Evolutionary conservation across 2,329 filamentous ascomycete species (phyloP).

Genomic region (Colletotrichum australisinense): DNA sequence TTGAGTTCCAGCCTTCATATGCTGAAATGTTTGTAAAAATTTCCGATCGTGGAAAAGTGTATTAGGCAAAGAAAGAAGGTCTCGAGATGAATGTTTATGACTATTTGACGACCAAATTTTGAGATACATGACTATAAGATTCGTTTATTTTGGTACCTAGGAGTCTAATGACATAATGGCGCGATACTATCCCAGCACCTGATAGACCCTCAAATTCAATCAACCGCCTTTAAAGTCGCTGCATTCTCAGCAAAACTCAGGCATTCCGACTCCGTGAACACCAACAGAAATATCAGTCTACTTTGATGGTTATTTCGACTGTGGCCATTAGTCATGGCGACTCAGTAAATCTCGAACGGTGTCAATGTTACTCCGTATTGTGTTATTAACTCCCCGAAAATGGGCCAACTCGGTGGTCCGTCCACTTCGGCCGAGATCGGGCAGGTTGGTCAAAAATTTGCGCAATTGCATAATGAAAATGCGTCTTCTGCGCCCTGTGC

Average conservation of each 20-base stretch:
- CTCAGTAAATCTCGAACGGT: background rate
- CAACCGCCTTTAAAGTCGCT: background rate
- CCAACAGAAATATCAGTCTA: background rate
- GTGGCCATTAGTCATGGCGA: background rate
- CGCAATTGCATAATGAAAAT: background rate
- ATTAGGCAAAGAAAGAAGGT: background rate
- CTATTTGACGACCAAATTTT: background rate
- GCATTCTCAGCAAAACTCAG: background rate
- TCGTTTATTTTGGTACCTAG: rapidly evolving
- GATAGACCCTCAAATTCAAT: too few relatives aligned
- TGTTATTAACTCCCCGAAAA: background rate
- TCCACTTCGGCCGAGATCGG: slow-evolving; percentile 26
- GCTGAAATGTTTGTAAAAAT: background rate
- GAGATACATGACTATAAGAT: too few relatives aligned
- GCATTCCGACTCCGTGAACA: background rate
- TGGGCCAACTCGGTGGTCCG: slow-evolving; percentile 15
- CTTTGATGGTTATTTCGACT: background rate
- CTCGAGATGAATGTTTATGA: background rate
- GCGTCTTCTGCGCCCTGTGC: background rate
- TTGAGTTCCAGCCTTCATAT: slow-evolving; percentile 21
- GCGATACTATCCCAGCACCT: too few relatives aligned
- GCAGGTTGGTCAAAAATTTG: slow-evolving; percentile 10
- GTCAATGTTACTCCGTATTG: slow-evolving; percentile 7
- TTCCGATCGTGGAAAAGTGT: background rate
- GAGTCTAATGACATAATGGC: background rate